Conservation (phyloP, 441 rosid species). For the Euphorbia schlechtendalii region DNA sequence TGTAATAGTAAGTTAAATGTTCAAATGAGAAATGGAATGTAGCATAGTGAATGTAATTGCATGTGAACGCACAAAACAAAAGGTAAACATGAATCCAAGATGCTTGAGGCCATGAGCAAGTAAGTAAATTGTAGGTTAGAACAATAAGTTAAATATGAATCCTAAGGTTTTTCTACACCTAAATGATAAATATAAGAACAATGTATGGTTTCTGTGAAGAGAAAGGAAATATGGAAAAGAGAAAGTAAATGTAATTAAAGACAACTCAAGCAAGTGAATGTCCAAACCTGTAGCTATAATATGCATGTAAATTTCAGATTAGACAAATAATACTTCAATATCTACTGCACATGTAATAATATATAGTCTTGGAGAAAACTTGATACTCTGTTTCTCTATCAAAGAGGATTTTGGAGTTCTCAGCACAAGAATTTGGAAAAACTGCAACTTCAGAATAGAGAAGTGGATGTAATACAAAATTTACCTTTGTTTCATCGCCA, state of each 20-base stretch:
- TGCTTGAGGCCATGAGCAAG: not conserved
- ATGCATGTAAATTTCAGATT: not conserved
- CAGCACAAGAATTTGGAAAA: not conserved
- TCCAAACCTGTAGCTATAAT: not conserved
- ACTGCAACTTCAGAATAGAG: conserved; percentile 17
- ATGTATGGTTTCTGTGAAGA: not conserved
- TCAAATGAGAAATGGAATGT: not conserved
- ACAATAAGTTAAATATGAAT: not conserved
- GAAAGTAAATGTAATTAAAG: not conserved
- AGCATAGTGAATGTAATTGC: not conserved
- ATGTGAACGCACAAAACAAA: not conserved
- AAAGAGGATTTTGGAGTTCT: conserved; percentile 3
- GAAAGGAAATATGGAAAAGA: no score
- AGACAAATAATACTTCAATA: conserved; percentile 8
- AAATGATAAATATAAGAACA: no score
- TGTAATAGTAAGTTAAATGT: not conserved
- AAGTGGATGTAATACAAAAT: conserved; percentile 5
- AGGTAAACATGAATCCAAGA: not conserved
- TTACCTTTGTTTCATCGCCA: conserved; percentile 46
- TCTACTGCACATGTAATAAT: not conserved
- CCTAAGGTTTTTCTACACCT: not conserved
- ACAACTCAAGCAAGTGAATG: not conserved
- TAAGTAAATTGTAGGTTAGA: no score
- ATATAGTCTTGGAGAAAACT: conserved; percentile 4
- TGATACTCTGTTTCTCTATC: not conserved